Conservation (phyloP, 2,329 filamentous ascomycete genomes). For the Knufia fluminis region DNA sequence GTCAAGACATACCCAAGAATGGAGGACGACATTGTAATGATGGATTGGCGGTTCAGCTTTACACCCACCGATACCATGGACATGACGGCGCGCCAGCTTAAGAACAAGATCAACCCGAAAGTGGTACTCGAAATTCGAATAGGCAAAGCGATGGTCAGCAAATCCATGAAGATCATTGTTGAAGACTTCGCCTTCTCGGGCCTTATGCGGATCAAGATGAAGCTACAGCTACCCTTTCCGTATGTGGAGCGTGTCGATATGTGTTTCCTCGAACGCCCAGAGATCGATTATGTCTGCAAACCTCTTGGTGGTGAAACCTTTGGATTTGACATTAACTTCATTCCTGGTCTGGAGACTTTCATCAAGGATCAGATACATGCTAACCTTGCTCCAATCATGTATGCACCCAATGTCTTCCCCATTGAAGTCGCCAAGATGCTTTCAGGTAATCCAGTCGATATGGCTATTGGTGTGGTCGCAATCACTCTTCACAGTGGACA, state of each 20-base stretch:
- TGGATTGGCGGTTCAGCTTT: constrained; percentile 99
- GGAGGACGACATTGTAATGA: constrained; percentile 88
- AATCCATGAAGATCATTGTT: constrained; percentile 93
- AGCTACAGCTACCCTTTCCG: constrained; percentile 90
- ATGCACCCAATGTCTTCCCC: constrained; percentile 92
- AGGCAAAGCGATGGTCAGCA: constrained; percentile 93
- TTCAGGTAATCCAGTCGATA: constrained; percentile 83
- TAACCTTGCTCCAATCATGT: constrained; percentile 95
- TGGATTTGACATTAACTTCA: constrained; percentile 98
- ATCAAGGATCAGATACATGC: constrained; percentile 95
- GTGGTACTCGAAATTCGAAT: constrained; percentile 88
- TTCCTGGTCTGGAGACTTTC: constrained; percentile 85
- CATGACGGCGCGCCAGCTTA: constrained; percentile 79
- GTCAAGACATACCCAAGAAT: constrained; percentile 97
- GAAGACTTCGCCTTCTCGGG: constrained; percentile 96
- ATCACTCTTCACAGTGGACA: constrained; percentile 85
- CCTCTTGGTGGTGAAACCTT: constrained; percentile 90
- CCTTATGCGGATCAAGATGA: constrained; percentile 93
- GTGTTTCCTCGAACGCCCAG: constrained; percentile 81
- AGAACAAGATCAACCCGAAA: constrained; percentile 95
- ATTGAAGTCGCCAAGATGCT: constrained; percentile 99
- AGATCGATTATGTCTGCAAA: constrained; percentile 96
- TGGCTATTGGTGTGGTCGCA: constrained; percentile 88
- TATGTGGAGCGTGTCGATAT: constrained; percentile 93
- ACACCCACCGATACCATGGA: constrained; percentile 90